phyloP scores from a whole-genome alignment of 306 rosid genomes.

The Ormosia emarginata region DNA sequence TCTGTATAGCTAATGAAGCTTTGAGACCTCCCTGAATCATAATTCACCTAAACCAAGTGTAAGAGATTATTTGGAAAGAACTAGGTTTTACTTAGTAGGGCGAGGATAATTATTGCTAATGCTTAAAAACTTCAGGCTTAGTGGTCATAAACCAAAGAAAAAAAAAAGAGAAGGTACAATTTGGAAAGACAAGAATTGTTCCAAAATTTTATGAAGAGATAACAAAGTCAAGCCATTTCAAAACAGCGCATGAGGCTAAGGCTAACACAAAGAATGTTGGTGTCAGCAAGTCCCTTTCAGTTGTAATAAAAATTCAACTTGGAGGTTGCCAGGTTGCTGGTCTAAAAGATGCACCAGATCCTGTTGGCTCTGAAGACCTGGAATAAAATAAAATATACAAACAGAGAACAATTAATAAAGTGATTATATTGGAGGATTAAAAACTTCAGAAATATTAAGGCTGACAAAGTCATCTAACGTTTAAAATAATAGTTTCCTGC shows the following conservation, averaged over 20 bases:
- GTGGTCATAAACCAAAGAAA: background rate
- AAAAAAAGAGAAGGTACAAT: too few species aligned
- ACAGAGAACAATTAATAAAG: background rate
- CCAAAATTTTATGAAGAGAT: conserved; percentile 19
- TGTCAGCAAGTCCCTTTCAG: background rate
- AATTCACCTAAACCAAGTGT: too few species aligned
- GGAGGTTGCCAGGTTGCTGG: conserved; percentile 99
- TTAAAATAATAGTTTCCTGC: background rate
- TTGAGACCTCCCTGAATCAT: too few species aligned
- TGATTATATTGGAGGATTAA: background rate
- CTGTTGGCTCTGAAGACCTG: conserved; percentile 80
- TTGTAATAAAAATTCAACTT: conserved; percentile 36
- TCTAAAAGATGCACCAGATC: conserved; percentile 62
- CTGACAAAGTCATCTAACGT: background rate
- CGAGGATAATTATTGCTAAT: background rate
- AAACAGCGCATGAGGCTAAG: background rate
- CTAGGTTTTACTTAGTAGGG: background rate
- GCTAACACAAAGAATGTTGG: background rate
- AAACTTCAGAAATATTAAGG: conserved; percentile 7
- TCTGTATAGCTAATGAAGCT: too few species aligned
- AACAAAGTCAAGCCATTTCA: background rate
- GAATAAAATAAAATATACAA: background rate
- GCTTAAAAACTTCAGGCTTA: background rate
- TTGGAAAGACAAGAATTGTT: background rate
- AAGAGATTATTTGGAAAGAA: background rate